A percentile compares a stretch with the other conserved stretches of the same genome.
These are phyloP conservation scores for Rosa persica DNA, from an alignment of 306 rosid species.

Conservation along the genomic window DNA sequence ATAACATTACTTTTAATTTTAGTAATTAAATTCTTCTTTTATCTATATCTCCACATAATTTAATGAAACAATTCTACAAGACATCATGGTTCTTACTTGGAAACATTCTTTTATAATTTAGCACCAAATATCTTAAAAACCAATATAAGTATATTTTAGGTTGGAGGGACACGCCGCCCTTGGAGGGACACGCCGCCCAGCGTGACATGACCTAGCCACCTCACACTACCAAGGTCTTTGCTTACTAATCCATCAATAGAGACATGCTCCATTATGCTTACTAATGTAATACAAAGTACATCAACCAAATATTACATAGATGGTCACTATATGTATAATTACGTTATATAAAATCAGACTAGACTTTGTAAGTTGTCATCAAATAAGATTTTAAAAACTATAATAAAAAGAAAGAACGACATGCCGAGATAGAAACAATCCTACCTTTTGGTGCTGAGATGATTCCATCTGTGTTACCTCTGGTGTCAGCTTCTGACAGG, in stretches of 20 bases:
- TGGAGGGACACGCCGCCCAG: not conserved
- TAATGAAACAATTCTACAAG: not conserved
- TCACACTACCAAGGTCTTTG: too few relatives aligned
- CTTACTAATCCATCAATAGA: not conserved
- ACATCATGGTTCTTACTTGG: not conserved
- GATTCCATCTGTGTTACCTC: slow-evolving; percentile 45
- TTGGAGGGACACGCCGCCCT: not conserved
- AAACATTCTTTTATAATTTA: not conserved
- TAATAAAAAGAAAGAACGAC: not conserved
- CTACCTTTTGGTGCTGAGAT: slow-evolving; percentile 45
- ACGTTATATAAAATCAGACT: not conserved
- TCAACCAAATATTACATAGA: not conserved
- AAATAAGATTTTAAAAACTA: not conserved
- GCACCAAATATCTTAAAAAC: not conserved
- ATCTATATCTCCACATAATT: not conserved
- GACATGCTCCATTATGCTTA: not conserved
- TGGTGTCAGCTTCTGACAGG: slow-evolving; percentile 38
- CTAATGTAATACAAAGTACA: not conserved
- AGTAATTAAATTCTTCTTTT: not conserved
- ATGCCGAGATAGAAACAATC: slow-evolving; percentile 5
- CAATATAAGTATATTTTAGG: not conserved
- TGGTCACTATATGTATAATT: not conserved
- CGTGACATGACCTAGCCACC: not conserved
- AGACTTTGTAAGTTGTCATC: not conserved
- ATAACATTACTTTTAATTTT: not conserved